Evolutionary conservation across 192 early-diverging fungal genomes (phyloP).

Genomic region (Bifiguratus adelaidae): DNA sequence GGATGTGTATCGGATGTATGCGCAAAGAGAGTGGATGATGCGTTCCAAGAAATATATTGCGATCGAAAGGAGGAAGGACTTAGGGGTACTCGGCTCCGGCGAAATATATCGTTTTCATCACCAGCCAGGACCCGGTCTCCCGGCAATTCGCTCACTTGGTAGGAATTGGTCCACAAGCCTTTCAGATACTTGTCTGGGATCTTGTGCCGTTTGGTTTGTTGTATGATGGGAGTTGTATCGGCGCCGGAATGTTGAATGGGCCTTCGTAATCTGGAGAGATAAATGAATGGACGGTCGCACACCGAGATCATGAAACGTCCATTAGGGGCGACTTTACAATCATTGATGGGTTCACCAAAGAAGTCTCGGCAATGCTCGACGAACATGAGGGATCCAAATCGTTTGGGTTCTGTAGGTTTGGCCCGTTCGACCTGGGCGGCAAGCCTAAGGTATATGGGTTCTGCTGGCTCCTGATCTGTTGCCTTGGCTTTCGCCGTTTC

Average conservation of each 20-base stretch:
- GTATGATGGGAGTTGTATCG: conserved; percentile 5
- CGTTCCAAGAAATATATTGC: conserved; percentile 34
- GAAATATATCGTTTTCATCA: too few species aligned
- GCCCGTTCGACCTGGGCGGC: background rate
- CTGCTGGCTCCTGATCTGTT: background rate
- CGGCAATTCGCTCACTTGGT: too few species aligned
- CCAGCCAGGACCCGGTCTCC: too few species aligned
- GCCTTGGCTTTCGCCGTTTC: background rate
- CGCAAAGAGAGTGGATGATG: conserved; percentile 29
- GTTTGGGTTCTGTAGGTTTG: background rate
- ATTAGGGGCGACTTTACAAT: conserved; percentile 32
- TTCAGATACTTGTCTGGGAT: conserved; percentile 1
- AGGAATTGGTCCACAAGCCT: too few species aligned
- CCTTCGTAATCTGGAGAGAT: conserved; percentile 14
- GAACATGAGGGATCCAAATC: background rate
- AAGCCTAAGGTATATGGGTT: too few species aligned
- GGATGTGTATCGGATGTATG: conserved; percentile 32
- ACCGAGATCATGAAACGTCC: conserved; percentile 33
- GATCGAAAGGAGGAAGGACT: conserved; percentile 14
- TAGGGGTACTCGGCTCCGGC: background rate
- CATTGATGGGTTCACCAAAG: conserved; percentile 21
- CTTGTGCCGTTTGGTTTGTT: conserved; percentile 5
- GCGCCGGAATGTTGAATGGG: conserved; percentile 3
- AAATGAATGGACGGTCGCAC: conserved; percentile 24
- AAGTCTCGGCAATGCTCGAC: conserved; percentile 13